Evolutionary conservation across 805 yeast genomes (phyloP).

Genomic region (Monosporozyma yasuniensis): DNA sequence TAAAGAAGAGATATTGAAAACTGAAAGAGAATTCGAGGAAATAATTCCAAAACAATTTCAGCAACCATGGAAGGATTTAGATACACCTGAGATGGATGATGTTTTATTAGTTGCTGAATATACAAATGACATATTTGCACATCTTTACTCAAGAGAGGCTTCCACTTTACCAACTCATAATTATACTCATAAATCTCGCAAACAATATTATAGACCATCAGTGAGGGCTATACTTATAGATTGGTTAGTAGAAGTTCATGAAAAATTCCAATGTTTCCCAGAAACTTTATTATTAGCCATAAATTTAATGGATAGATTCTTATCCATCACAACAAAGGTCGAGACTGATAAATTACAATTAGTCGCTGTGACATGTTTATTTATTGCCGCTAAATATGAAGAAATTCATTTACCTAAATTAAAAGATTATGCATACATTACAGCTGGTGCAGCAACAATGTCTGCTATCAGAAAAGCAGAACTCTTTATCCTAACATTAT

Average conservation of each 20-base stretch:
- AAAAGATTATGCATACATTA: constrained; percentile 75
- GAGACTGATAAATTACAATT: constrained; percentile 75
- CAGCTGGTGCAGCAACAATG: constrained; percentile 77
- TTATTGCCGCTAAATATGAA: constrained; percentile 88
- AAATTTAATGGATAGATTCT: constrained; percentile 79
- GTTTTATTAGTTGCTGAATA: constrained; percentile 89
- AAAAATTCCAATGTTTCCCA: constrained; percentile 71
- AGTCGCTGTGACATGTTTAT: constrained; percentile 75
- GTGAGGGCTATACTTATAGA: constrained; percentile 86
- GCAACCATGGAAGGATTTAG: constrained; percentile 42
- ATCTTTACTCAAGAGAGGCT: constrained; percentile 58
- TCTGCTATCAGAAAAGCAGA: constrained; percentile 80
- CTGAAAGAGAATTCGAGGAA: too few relatives aligned
- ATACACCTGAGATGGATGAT: constrained; percentile 59
- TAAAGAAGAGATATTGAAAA: too few relatives aligned
- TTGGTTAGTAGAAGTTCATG: constrained; percentile 88
- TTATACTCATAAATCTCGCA: constrained; percentile 43
- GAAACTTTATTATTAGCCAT: constrained; percentile 80
- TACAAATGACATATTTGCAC: constrained; percentile 73
- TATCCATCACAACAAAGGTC: constrained; percentile 56
- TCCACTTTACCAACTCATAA: constrained; percentile 64
- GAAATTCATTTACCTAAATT: constrained; percentile 85
- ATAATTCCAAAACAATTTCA: too few relatives aligned
- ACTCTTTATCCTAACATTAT: constrained; percentile 59
- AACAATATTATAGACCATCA: constrained; percentile 56